Conservation (phyloP, 148 eudicot species). For the Silene latifolia region DNA sequence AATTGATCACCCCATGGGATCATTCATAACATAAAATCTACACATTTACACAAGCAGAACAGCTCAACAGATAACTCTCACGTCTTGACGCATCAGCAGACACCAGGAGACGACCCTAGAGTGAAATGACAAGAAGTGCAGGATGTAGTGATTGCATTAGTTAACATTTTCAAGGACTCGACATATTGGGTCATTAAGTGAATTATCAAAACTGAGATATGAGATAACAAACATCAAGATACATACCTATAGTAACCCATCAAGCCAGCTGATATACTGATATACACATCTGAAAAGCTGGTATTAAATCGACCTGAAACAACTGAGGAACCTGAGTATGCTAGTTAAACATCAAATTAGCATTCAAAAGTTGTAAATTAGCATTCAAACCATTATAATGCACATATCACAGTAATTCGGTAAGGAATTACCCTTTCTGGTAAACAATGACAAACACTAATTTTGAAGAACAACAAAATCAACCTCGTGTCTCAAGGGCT, state of each 20-base stretch:
- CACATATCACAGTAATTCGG: background rate
- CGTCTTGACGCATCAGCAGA: background rate
- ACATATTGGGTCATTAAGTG: background rate
- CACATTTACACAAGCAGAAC: background rate
- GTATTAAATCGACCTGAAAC: background rate
- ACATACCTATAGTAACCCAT: background rate
- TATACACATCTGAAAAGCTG: background rate
- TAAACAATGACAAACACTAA: background rate
- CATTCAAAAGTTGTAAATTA: background rate
- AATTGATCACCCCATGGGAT: background rate
- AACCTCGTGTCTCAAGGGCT: too few species aligned
- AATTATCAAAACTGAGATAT: background rate
- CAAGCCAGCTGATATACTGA: background rate
- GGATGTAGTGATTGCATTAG: background rate
- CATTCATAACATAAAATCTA: background rate
- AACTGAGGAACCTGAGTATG: constrained; percentile 2
- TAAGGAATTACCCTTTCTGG: background rate
- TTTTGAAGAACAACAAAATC: background rate
- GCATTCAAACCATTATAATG: background rate
- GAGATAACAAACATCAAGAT: background rate
- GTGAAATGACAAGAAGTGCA: background rate
- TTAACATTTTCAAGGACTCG: background rate
- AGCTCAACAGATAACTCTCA: background rate
- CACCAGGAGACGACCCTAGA: background rate
- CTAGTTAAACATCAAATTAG: constrained; percentile 2